Evolutionary conservation across 2,329 filamentous ascomycete genomes (phyloP).

Genomic region (Apiospora saccharicola): DNA sequence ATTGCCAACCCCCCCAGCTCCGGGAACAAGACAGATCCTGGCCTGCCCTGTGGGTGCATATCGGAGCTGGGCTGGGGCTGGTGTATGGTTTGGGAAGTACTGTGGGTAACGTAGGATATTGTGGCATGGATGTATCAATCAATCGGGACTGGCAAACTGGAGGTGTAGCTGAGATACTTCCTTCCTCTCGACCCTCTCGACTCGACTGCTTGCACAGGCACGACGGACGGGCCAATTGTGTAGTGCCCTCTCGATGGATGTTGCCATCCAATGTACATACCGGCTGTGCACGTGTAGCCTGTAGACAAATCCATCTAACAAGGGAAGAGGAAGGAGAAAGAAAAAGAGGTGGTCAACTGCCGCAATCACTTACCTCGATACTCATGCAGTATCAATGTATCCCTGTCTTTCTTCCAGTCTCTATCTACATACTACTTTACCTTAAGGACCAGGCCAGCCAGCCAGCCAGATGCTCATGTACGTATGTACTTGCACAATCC

Average conservation of each 20-base stretch:
- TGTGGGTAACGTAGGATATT: slow-evolving; percentile 20
- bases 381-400: slow-evolving; percentile 17
- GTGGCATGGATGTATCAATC: slow-evolving; percentile 10
- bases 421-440: not conserved
- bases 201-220: not conserved
- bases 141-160: slow-evolving; percentile 16
- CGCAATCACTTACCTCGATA: slow-evolving; percentile 9
- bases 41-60: slow-evolving; percentile 15
- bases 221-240: not conserved
- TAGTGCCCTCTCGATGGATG: not conserved
- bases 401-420: not conserved
- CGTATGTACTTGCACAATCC: not conserved
- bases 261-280: not conserved
- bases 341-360: slow-evolving; percentile 4
- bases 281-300: slow-evolving; percentile 17
- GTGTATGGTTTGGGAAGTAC: slow-evolving; percentile 13
- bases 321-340: not conserved
- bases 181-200: not conserved
- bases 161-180: slow-evolving; percentile 10
- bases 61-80: slow-evolving; percentile 20
- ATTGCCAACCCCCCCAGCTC: slow-evolving; percentile 9
- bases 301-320: not conserved
- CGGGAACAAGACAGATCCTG: slow-evolving; percentile 22
- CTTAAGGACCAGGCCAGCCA: not conserved
- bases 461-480: not conserved